These are phyloP conservation scores for Citrus sinensis DNA, from an alignment of 345 rosid genomes.

Conservation along the genomic window DVS_A1.0 CM039169.1:5680001-5680500, in stretches of 20 bases:
- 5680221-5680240: conserved; percentile 78
- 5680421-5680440: conserved; percentile 3
- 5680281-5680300: conserved; percentile 77
- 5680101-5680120: too few relatives aligned
- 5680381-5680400: conserved; percentile 80
- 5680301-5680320: conserved; percentile 81
- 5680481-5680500: conserved; percentile 8
- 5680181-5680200: conserved; percentile 55
- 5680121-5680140: neutral
- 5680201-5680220: conserved; percentile 93
- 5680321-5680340: conserved; percentile 75
- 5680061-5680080: neutral
- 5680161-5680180: neutral
- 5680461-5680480: neutral
- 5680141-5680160: neutral
- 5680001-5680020: neutral
- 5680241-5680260: conserved; percentile 77
- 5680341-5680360: conserved; percentile 87
- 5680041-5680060: neutral
- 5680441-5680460: neutral
- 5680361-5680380: conserved; percentile 79
- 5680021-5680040: neutral
- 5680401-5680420: conserved; percentile 72
- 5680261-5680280: conserved; percentile 88
- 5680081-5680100: neutral